These are phyloP conservation scores for Lactifluus pinguis DNA, from an alignment of 768 basidiomycete species.

Conservation along the genomic window DNA sequence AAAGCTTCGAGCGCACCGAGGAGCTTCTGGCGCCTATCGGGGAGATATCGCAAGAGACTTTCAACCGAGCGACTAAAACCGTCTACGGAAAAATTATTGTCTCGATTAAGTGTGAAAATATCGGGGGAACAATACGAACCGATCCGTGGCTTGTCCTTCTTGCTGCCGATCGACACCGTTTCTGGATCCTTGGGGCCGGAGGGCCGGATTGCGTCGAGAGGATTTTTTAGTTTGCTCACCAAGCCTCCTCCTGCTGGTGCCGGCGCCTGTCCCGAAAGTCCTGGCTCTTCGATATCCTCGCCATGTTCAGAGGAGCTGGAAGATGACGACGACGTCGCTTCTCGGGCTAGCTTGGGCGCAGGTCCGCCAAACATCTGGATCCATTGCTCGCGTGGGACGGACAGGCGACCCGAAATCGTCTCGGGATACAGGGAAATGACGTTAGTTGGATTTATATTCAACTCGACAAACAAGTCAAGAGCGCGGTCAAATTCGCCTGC, in stretches of 20 bases:
- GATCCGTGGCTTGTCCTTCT: constrained; percentile 5
- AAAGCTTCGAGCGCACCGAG: constrained; percentile 65
- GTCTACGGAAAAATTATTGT: constrained; percentile 30
- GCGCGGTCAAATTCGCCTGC: constrained; percentile 62
- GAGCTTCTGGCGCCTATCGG: constrained; percentile 84
- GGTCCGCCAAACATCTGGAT: constrained; percentile 81
- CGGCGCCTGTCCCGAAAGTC: not conserved
- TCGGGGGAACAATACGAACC: constrained; percentile 22
- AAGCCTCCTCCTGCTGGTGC: constrained; percentile 30
- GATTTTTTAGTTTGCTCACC: constrained; percentile 44
- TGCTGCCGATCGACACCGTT: constrained; percentile 38
- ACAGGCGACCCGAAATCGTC: constrained; percentile 67
- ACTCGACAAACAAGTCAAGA: constrained; percentile 78
- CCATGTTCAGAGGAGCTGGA: constrained; percentile 9
- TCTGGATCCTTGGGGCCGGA: constrained; percentile 52
- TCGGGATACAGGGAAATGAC: constrained; percentile 86
- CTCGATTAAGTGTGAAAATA: not conserved
- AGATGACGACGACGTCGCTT: constrained; percentile 17
- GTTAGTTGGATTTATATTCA: constrained; percentile 89
- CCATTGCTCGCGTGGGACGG: constrained; percentile 62
- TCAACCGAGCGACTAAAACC: constrained; percentile 70
- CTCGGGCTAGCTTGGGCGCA: constrained; percentile 22
- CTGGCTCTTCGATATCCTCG: constrained; percentile 3
- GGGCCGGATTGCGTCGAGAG: constrained; percentile 45
- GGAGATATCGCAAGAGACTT: constrained; percentile 77